Conservation (phyloP, 2,329 filamentous ascomycete genomes). For the Diaporthe nobilis region DNA sequence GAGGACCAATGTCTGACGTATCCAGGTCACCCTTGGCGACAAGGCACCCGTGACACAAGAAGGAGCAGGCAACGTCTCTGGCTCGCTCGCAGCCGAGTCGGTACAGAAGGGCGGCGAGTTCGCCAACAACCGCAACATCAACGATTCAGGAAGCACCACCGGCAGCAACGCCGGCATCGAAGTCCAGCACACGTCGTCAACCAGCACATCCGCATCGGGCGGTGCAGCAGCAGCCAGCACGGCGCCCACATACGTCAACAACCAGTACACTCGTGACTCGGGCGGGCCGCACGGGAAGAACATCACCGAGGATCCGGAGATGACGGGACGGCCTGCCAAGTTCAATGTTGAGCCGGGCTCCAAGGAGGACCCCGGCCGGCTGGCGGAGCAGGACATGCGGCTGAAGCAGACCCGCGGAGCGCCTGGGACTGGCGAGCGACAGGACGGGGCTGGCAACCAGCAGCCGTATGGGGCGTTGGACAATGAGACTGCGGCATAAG, state of each 20-base stretch:
- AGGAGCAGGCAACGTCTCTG: slow-evolving; percentile 74
- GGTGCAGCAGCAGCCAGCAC: slow-evolving; percentile 40
- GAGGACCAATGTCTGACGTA: slow-evolving; percentile 34
- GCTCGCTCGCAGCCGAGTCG: slow-evolving; percentile 85
- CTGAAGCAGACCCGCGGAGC: slow-evolving; percentile 31
- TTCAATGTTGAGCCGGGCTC: slow-evolving; percentile 47
- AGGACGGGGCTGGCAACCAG: slow-evolving; percentile 30
- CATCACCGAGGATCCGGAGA: slow-evolving; percentile 47
- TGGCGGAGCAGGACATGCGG: slow-evolving; percentile 37
- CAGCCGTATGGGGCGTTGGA: slow-evolving; percentile 37
- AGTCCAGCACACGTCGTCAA: background rate
- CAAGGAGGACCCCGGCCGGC: slow-evolving; percentile 44
- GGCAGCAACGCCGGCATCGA: background rate
- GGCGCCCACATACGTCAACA: slow-evolving; percentile 46
- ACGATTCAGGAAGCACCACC: background rate
- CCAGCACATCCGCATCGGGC: slow-evolving; percentile 3
- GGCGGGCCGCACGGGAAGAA: slow-evolving; percentile 48
- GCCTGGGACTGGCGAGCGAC: slow-evolving; percentile 33
- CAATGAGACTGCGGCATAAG: slow-evolving; percentile 32
- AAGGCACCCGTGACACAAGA: slow-evolving; percentile 68
- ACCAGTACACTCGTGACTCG: slow-evolving; percentile 34
- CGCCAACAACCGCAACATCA: slow-evolving; percentile 64
- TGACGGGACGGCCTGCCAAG: slow-evolving; percentile 44
- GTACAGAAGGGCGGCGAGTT: slow-evolving; percentile 72
- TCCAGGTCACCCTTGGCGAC: slow-evolving; percentile 62